Conservation (phyloP, 306 rosid species). For the Leucaena leucocephala region DNA sequence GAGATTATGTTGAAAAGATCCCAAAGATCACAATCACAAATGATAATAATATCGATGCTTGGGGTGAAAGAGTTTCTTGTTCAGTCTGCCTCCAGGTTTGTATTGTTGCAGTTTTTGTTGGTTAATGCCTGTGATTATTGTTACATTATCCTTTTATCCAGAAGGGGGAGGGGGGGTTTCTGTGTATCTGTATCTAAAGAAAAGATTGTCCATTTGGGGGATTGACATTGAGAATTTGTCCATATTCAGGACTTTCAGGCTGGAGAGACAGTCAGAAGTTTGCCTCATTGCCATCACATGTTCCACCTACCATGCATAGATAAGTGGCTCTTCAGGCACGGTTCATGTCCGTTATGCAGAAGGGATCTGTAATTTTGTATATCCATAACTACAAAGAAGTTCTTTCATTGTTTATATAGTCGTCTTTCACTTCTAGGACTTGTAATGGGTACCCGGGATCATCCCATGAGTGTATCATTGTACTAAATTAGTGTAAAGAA, state of each 20-base stretch:
- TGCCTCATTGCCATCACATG: conserved; percentile 97
- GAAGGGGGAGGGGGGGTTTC: neutral
- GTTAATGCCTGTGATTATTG: neutral
- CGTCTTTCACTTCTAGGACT: conserved; percentile 49
- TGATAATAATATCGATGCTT: conserved; percentile 71
- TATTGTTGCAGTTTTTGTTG: neutral
- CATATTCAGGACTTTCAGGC: conserved; percentile 81
- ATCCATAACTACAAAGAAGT: conserved; percentile 47
- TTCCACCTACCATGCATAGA: conserved; percentile 99
- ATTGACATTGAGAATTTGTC: conserved; percentile 35
- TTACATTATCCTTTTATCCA: neutral
- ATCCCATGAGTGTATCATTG: conserved; percentile 43
- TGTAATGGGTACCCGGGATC: conserved; percentile 30
- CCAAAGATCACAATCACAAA: conserved; percentile 76
- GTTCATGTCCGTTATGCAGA: conserved; percentile 98
- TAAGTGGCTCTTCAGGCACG: conserved; percentile 94
- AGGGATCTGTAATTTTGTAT: conserved; percentile 82
- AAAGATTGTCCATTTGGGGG: conserved; percentile 11
- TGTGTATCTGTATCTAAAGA: neutral
- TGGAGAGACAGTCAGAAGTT: conserved; percentile 92
- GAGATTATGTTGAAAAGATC: conserved; percentile 81
- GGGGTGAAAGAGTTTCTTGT: conserved; percentile 82
- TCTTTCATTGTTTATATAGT: conserved; percentile 55
- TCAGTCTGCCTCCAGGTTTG: conserved; percentile 98
- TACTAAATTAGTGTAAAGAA: conserved; percentile 58